Base-by-base conservation (phyloP, 306 rosid species). In the Coriaria nepalensis region DNA sequence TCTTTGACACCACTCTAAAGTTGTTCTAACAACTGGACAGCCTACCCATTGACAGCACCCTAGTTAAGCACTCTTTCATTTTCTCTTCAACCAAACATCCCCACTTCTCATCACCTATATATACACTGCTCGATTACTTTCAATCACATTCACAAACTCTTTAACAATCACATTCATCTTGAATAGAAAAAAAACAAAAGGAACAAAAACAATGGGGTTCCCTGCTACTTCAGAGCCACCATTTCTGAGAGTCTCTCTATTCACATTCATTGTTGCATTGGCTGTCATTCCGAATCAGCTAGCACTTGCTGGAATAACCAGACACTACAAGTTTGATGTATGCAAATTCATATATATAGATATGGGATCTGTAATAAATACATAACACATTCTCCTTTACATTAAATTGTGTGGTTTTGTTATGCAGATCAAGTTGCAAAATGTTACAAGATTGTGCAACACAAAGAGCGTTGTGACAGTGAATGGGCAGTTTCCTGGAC, bases 401-500 rank as follows among this genome's bases (percentile, higher is more conserved):
- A 7, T 29, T 38, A 20, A 20, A 20, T 20, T 20, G 29, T 3
- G 9, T 45, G 49, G 14, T 45, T 45, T 45, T 45, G 9, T 7
- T 6, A 10, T 61, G 60, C 32, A 83, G 85, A 69, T 83, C 40
- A 51, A 60, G 45, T 37, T 55, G 40, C 50, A 69, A 52, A 79
- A 77, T 60, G 83, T 83, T 47, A 79, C 82, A 13, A 52, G 86
- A 41, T 13, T 83, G 4, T 77, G 88, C 61, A 82, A 79, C 58
- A 72, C 60, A 5, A 79, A 74, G 73, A 77, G 66, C 64, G 67
- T 83, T 14, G 69, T 83, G 43, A 77, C 86, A 2, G 85, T 74
- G 45, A 79, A 83, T 37, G 88, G 92, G n/a, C 59, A 72, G 35
- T 77, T 83, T 74, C 94, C 90, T 0, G 94, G 94, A 43, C 94